phyloP scores from a whole-genome alignment of 176 grass and related monocot species.

The Musa beccarii region DNA sequence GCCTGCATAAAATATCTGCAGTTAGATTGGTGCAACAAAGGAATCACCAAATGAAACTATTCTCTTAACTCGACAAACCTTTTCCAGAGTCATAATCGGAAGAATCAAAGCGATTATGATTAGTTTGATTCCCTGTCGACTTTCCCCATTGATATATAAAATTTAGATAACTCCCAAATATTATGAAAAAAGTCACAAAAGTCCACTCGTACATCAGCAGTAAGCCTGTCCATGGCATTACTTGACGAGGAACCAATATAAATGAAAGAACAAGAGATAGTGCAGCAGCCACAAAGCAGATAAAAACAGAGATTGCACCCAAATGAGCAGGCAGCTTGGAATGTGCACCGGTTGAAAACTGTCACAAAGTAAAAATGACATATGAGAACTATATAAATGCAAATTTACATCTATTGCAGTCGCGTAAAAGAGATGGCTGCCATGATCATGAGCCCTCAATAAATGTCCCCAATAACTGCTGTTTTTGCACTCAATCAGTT shows the following conservation, averaged over 20 bases:
- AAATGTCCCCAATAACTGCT: too few relatives aligned
- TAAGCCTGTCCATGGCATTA: constrained; percentile 83
- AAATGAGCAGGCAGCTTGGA: constrained; percentile 61
- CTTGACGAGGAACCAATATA: constrained; percentile 53
- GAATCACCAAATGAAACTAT: background rate
- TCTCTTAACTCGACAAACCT: constrained; percentile 45
- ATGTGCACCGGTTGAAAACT: constrained; percentile 47
- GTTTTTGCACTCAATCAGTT: too few relatives aligned
- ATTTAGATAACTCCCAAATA: constrained; percentile 63
- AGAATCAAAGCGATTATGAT: constrained; percentile 24
- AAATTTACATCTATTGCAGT: background rate
- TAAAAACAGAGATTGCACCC: constrained; percentile 38
- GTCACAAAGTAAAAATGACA: constrained; percentile 15
- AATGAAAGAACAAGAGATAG: constrained; percentile 68
- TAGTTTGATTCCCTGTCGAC: constrained; percentile 38
- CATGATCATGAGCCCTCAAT: too few relatives aligned
- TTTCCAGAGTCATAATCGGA: constrained; percentile 50
- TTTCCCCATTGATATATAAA: constrained; percentile 60
- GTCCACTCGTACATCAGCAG: constrained; percentile 74
- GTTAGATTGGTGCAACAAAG: constrained; percentile 2
- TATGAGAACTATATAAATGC: background rate
- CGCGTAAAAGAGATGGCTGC: too few relatives aligned
- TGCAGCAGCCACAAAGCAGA: constrained; percentile 42
- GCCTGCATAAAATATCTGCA: constrained; percentile 41
- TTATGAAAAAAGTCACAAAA: constrained; percentile 58